A percentile compares a stretch with the other conserved stretches of the same genome.
Conservation (phyloP, 257 asterid species). For the Solanum gandarillasii region DNA sequence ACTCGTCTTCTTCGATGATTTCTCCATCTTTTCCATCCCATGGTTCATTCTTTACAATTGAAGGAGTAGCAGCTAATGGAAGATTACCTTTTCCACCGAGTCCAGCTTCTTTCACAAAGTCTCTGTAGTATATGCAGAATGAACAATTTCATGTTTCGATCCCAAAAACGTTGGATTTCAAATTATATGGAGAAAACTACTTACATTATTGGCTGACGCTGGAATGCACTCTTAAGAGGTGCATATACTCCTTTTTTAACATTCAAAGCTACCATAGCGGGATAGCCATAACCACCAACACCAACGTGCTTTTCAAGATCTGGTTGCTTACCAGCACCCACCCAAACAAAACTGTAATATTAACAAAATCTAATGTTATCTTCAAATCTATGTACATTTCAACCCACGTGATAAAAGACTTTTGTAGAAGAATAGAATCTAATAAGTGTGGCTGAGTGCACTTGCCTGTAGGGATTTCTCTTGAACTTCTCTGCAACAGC, state of each 20-base stretch:
- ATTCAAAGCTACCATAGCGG: conserved; percentile 83
- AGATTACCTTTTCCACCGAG: conserved; percentile 80
- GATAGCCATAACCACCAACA: conserved; percentile 97
- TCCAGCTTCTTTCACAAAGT: conserved; percentile 77
- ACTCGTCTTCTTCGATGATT: conserved; percentile 83
- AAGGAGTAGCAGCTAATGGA: conserved; percentile 46
- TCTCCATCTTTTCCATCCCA: conserved; percentile 97
- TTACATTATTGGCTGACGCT: conserved; percentile 58
- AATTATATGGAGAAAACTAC: background rate
- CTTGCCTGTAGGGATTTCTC: conserved; percentile 83
- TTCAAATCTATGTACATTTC: background rate
- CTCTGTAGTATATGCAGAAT: conserved; percentile 35
- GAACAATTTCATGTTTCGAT: background rate
- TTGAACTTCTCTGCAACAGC: conserved; percentile 82
- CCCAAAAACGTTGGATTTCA: background rate
- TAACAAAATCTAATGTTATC: background rate
- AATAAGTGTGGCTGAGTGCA: background rate
- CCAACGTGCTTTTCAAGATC: conserved; percentile 80
- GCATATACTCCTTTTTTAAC: conserved; percentile 74
- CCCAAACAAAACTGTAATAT: conserved; percentile 77
- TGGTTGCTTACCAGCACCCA: conserved; percentile 82
- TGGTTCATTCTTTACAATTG: conserved; percentile 46
- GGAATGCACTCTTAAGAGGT: conserved; percentile 82
- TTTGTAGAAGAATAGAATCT: background rate
- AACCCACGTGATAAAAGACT: background rate